Base-by-base conservation (phyloP, 2,329 filamentous ascomycete species). In the Alternaria sp. region DNA sequence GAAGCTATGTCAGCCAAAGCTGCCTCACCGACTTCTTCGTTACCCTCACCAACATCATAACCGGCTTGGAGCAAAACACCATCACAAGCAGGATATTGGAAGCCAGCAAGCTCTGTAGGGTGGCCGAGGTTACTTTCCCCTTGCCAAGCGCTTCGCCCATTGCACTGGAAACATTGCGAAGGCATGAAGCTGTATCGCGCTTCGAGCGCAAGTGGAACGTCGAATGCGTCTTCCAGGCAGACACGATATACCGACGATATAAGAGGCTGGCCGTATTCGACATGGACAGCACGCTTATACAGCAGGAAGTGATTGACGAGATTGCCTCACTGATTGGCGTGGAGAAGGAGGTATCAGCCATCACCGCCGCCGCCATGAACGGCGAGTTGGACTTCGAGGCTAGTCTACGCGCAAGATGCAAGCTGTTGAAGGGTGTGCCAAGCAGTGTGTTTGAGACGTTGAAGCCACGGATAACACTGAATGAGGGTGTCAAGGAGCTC, bases 211-310 rank as follows among this genome's bases (percentile, higher is more conserved):
- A 94, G 76, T 96, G 92, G 91, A 93, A 93, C 71, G 89, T 95
- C 39, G 91, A 96, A 77, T 89, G 94, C 13, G 86, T 91, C 21
- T 82, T 96, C 62, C 91, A 96, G 77, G 79, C 79, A 39, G 91
- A 94, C 72, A 85, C 82, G 29, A 82, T 94, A 31, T 92, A 89
- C 82, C 84, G 92, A 58, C 85, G 89, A 28, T 87, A 96, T 78
- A 93, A 93, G 66, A 87, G 94, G 8, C 83, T 98, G 10, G 93
- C 94, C 3, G 92, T 97, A 31, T 99, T 99, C 73, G 95, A 99
- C 78, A 99, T 99, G 95, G 95, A 99, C 80, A 95, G 90, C 77
- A 99, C 95, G 0, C 85, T 99, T 60, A 98, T 99, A 75, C 90
- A 94, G 53, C 93, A 99, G 77, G 95, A 99, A 80, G 93, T 97